These are phyloP conservation scores for Pascua guehoae DNA, from an alignment of 1,284 basidiomycete species.

Conservation along the genomic window DNA sequence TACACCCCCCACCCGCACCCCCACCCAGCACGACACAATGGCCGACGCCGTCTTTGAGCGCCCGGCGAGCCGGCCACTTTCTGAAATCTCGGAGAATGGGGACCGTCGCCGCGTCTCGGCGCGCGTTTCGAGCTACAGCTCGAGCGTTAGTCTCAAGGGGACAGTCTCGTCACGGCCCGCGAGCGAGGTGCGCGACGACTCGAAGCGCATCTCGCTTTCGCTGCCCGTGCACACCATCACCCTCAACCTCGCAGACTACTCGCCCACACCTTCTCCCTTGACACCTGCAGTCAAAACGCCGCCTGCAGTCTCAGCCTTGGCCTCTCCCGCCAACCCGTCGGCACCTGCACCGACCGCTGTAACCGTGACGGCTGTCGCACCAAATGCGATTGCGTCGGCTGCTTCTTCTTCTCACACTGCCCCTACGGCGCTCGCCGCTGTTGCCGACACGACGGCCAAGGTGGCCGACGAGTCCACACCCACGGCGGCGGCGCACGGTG, in stretches of 20 bases:
- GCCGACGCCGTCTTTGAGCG: conserved; percentile 7
- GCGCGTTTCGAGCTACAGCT: conserved; percentile 18
- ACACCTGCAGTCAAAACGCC: conserved; percentile 1
- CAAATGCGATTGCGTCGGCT: too few relatives aligned
- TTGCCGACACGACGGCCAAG: too few relatives aligned
- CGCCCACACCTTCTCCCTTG: conserved; percentile 7
- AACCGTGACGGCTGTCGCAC: too few relatives aligned
- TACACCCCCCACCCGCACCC: too few relatives aligned
- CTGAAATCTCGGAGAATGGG: conserved; percentile 22
- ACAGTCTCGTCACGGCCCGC: conserved; percentile 21
- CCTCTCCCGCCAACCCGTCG: conserved; percentile 1
- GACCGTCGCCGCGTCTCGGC: conserved; percentile 15
- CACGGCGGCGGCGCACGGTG: too few relatives aligned
- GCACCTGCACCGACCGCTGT: background rate
- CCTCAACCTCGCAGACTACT: conserved; percentile 43
- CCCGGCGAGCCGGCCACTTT: conserved; percentile 14
- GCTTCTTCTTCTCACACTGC: too few relatives aligned
- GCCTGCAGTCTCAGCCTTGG: conserved; percentile 2
- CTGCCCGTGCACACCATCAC: conserved; percentile 39
- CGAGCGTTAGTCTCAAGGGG: conserved; percentile 17
- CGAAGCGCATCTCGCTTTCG: conserved; percentile 21
- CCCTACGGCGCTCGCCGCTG: too few relatives aligned
- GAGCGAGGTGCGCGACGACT: conserved; percentile 30
- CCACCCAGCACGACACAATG: conserved; percentile 3
- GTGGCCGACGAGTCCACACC: too few relatives aligned